Evolutionary conservation across 2,329 filamentous ascomycete genomes (phyloP).

Genomic region (Colletotrichum eremochloae): DNA sequence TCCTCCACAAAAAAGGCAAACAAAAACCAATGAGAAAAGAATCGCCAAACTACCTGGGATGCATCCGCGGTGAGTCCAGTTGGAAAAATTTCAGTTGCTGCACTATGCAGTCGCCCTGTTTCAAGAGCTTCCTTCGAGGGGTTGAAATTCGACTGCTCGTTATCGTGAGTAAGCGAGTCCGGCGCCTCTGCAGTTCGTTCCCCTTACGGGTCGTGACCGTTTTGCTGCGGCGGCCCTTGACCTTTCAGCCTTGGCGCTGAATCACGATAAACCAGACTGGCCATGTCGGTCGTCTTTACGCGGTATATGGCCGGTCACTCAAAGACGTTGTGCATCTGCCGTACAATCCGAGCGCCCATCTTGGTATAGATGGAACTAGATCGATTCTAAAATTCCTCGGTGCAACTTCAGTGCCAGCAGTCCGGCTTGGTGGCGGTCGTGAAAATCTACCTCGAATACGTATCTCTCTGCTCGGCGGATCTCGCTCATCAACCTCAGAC

Average conservation of each 20-base stretch:
- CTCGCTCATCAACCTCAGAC: slow-evolving; percentile 30
- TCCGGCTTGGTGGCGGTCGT: not conserved
- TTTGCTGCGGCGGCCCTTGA: not conserved
- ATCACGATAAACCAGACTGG: not conserved
- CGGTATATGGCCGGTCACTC: not conserved
- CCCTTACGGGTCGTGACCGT: not conserved
- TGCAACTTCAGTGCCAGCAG: slow-evolving; percentile 1
- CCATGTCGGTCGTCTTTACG: slow-evolving; percentile 7
- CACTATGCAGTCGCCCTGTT: slow-evolving; percentile 19
- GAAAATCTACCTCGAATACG: no score
- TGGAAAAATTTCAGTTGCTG: slow-evolving; percentile 22
- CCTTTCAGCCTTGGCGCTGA: not conserved
- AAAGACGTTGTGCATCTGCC: not conserved
- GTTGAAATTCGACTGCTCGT: not conserved
- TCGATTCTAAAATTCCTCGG: not conserved
- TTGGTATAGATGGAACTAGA: slow-evolving; percentile 9
- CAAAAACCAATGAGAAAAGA: no score
- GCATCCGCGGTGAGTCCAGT: slow-evolving; percentile 5
- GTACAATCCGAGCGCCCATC: slow-evolving; percentile 7
- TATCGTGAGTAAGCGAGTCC: not conserved
- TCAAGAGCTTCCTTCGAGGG: slow-evolving; percentile 12
- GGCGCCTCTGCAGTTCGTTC: not conserved
- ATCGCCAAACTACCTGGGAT: not conserved
- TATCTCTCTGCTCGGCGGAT: slow-evolving; percentile 1
- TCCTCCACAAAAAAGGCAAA: no score